Base-by-base conservation (phyloP, 345 rosid genomes). In the Sapria himalayana region DNA sequence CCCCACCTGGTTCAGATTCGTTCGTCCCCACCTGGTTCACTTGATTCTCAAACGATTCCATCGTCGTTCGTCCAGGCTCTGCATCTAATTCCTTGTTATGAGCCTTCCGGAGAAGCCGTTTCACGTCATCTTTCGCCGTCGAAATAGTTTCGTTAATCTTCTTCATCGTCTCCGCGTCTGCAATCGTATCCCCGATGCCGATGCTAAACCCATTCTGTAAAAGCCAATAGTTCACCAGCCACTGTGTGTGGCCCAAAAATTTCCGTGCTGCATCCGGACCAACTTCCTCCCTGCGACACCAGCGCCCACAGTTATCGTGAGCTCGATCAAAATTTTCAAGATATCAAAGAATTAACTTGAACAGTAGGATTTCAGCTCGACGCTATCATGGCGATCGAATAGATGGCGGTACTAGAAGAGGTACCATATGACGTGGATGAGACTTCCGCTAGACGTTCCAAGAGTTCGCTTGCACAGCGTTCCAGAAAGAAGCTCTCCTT, bases 191-290 rank as follows among this genome's bases (percentile, higher is more conserved):
- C 39, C 94, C 98, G 56, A 86, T 86, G 13, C 98, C 98, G 50
- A 86, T 86, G 55, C 91, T 86, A 62, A 86, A 86, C 59, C 57
- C 93, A 48, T 86, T 61, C 63, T 86, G 98, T 60, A 86, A 62
- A 56, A 86, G 85, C 98, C 98, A 86, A 62, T 86, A 86, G 46
- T 86, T 86, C 43, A 86, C 98, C 61, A 86, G 98, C 98, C 98
- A 86, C 49, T 86, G 98, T 5, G 98, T 86, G 51, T 86, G 98
- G 25, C 98, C 98, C 50, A 86, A 74, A 64, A 86, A 86, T 50
- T 82, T 86, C 48, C 98, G 77, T 40, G 98, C 98, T 9, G 98
- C 93, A 82, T 86, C 97, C 22, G 97, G 97, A 50, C 98, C 98
- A 56, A 86, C 94, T 53, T 86, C 98, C 64, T 86, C 98, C 97